Evolutionary conservation across 2,329 filamentous ascomycete species (phyloP).

Genomic region (Hymenoscyphus fraxineus): DNA sequence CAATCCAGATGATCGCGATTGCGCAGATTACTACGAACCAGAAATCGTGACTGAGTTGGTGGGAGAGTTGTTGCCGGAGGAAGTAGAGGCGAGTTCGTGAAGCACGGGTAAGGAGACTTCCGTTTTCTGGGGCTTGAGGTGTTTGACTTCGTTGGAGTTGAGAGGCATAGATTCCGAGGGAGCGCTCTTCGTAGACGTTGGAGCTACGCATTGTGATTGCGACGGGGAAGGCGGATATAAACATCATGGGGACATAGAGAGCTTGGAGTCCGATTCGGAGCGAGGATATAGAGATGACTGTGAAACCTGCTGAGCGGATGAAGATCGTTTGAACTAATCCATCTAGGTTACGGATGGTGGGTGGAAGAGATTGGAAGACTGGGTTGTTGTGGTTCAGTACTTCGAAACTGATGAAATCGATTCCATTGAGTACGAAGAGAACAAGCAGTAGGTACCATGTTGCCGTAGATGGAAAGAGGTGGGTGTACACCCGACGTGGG

Average conservation of each 20-base stretch:
- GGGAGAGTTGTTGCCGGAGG: slow-evolving; percentile 48
- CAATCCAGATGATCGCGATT: slow-evolving; percentile 57
- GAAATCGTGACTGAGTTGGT: slow-evolving; percentile 62
- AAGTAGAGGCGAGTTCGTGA: slow-evolving; percentile 19
- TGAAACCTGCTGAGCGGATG: slow-evolving; percentile 63
- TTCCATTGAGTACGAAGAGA: slow-evolving; percentile 56
- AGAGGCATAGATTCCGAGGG: slow-evolving; percentile 53
- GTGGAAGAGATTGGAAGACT: slow-evolving; percentile 48
- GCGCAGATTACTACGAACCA: slow-evolving; percentile 63
- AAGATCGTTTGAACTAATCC: slow-evolving; percentile 63
- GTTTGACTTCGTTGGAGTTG: slow-evolving; percentile 7
- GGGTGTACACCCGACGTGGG: slow-evolving; percentile 57
- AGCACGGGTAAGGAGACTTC: not conserved
- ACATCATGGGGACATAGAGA: slow-evolving; percentile 63
- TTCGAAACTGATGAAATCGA: slow-evolving; percentile 65
- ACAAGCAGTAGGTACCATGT: slow-evolving; percentile 65
- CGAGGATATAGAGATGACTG: slow-evolving; percentile 57
- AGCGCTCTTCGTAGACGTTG: slow-evolving; percentile 69
- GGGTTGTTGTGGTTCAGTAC: slow-evolving; percentile 61
- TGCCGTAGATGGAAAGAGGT: slow-evolving; percentile 58
- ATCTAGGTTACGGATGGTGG: slow-evolving; percentile 54
- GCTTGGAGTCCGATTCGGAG: slow-evolving; percentile 55
- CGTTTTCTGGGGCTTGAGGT: not conserved
- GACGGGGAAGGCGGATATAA: slow-evolving; percentile 60
- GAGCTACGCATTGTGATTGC: slow-evolving; percentile 63